Conservation (phyloP, 2,329 filamentous ascomycete species). For the Neospermospora avenae region DNA sequence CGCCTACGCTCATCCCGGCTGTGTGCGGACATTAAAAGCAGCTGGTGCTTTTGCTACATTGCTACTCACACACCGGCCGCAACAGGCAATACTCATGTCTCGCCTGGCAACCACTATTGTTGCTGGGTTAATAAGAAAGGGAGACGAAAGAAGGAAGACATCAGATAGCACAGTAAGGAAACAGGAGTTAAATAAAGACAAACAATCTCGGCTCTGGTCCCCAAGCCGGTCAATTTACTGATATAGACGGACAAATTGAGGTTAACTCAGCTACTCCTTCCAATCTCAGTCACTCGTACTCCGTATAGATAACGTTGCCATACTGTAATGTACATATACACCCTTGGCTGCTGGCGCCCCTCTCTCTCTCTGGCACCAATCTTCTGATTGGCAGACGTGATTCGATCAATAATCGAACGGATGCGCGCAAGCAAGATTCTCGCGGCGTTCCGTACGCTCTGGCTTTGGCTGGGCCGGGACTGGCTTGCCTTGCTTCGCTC, state of each 20-base stretch:
- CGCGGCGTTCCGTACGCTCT: slow-evolving; percentile 1
- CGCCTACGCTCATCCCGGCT: background rate
- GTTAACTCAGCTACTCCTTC: too few species aligned
- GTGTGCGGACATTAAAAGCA: background rate
- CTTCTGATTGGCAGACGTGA: background rate
- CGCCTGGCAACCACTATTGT: background rate
- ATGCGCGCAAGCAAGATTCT: background rate
- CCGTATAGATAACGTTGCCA: background rate
- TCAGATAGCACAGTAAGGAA: background rate
- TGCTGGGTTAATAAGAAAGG: background rate
- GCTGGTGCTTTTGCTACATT: background rate
- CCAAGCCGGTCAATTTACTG: too few species aligned
- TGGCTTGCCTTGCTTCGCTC: background rate
- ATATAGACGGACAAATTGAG: too few species aligned
- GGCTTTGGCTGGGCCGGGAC: slow-evolving; percentile 1
- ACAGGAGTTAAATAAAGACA: background rate
- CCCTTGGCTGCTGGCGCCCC: background rate
- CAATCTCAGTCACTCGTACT: too few species aligned
- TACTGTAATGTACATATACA: background rate
- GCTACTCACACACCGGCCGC: background rate
- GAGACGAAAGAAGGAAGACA: background rate
- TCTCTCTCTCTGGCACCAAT: background rate
- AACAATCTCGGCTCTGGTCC: too few species aligned
- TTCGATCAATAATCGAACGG: background rate
- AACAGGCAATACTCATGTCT: slow-evolving; percentile 3